Evolutionary conservation across 2,329 filamentous ascomycete species (phyloP), one percentile per base, ranked within the genome.

Genomic region (Scedosporium dehoogii): DNA sequence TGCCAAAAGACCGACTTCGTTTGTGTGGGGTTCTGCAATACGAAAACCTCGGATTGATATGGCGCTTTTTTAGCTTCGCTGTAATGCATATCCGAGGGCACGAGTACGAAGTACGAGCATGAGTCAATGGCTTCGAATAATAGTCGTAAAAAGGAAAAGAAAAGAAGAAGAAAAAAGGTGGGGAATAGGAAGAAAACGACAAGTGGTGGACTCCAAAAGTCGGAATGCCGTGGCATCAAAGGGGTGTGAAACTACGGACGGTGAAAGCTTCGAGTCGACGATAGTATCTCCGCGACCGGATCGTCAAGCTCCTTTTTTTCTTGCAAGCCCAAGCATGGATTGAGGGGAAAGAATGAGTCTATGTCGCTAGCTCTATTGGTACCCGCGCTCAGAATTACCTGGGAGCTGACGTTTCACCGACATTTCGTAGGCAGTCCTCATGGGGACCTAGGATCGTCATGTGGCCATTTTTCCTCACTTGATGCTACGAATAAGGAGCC

Each of bases 361-460:
- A 38, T 38, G 33, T 12, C 33, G 10, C 33, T 38, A 23, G 51
- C 25, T 29, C 21, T 27, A 29, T 60, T 33, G 21, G 25, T 29
- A 29, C 9, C 33, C 56, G 29, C 33, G 9, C 23, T 25, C 33
- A 27, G 25, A 27, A 42, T 38, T 21, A 21, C 56, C 14, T 57
- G 46, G 16, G 21, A 27, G 58, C 23, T 42, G 42, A 14, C 9
- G 59, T 53, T 60, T 53, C 59, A 60, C 59, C 59, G 59, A 60
- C 44, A 53, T 53, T 60, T 55, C 53, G 44, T 25, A 53, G 25
- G 59, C 18, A 38, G 29, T 38, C 3, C 59, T 55, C 59, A 25
- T 46, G 25, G 25, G 10, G 27, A 33, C 18, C 27, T 12, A 29
- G n/a, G 29, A 38, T 60, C 59, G 51, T 60, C 59, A 60, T 60